phyloP scores from a whole-genome alignment of 2,329 filamentous ascomycete genomes.

The Aspergillaceae sp. region DNA sequence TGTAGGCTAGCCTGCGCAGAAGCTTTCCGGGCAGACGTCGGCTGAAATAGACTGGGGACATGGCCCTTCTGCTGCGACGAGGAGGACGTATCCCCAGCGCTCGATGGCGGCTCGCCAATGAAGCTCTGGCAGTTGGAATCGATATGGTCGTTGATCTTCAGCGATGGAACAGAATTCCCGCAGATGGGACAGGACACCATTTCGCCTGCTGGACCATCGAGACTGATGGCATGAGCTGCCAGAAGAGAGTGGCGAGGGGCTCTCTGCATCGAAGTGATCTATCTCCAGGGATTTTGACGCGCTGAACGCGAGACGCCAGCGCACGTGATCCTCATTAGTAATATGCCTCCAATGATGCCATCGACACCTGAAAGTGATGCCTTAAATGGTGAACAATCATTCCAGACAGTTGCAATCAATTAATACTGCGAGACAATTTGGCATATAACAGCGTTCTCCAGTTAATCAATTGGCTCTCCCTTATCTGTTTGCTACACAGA shows the following conservation, averaged over 20 bases:
- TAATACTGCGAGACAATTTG: too few relatives aligned
- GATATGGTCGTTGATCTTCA: slow-evolving; percentile 79
- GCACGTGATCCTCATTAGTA: too few relatives aligned
- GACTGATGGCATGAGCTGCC: not conserved
- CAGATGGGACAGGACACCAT: slow-evolving; percentile 76
- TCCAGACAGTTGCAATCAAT: too few relatives aligned
- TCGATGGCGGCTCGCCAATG: slow-evolving; percentile 43
- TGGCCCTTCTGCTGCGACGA: slow-evolving; percentile 31
- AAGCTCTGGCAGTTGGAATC: slow-evolving; percentile 70
- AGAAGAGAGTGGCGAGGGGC: too few relatives aligned
- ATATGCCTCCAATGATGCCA: too few relatives aligned
- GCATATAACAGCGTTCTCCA: too few relatives aligned
- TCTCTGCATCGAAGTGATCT: not conserved
- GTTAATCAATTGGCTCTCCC: not conserved
- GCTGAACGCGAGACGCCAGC: not conserved
- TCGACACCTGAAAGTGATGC: too few relatives aligned
- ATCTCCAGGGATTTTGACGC: not conserved
- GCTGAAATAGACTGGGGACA: slow-evolving; percentile 48
- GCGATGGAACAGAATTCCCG: slow-evolving; percentile 45
- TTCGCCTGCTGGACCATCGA: slow-evolving; percentile 3
- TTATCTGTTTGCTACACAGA: too few relatives aligned
- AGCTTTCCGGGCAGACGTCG: slow-evolving; percentile 40
- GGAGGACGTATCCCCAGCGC: slow-evolving; percentile 6
- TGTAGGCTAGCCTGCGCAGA: slow-evolving; percentile 15
- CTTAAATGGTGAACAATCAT: too few relatives aligned